Evolutionary conservation across 345 rosid genomes (phyloP).

Genomic region (Litchi chinensis): DNA sequence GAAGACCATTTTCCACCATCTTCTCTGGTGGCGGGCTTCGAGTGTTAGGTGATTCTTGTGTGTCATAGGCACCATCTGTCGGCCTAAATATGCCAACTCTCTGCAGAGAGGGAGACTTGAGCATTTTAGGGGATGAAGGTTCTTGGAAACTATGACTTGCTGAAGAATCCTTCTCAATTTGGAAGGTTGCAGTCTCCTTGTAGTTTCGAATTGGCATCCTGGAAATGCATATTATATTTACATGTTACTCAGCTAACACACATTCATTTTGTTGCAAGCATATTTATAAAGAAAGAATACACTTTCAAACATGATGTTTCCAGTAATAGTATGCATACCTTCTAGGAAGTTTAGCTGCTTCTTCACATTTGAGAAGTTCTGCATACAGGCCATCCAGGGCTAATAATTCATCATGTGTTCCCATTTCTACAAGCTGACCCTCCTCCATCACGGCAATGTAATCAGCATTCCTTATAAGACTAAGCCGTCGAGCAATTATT

Average conservation of each 20-base stretch:
- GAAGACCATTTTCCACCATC: conserved; percentile 68
- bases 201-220: conserved; percentile 90
- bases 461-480: conserved; percentile 93
- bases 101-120: conserved; percentile 96
- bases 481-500: conserved; percentile 89
- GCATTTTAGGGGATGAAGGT: conserved; percentile 81
- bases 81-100: conserved; percentile 60
- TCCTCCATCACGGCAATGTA: conserved; percentile 99
- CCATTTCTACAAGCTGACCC: conserved; percentile 97
- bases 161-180: conserved; percentile 89
- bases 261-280: conserved; percentile 18
- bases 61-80: conserved; percentile 56
- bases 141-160: conserved; percentile 85
- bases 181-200: conserved; percentile 67
- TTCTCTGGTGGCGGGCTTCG: conserved; percentile 79
- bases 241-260: conserved; percentile 9
- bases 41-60: conserved; percentile 71
- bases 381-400: conserved; percentile 78
- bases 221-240: conserved; percentile 27
- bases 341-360: conserved; percentile 95
- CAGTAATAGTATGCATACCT: conserved; percentile 56
- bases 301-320: conserved; percentile 15
- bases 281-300: neutral
- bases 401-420: conserved; percentile 89
- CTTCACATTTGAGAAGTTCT: conserved; percentile 95